Conservation (phyloP, 2,329 filamentous ascomycete species). For the Akanthomyces uredinophilus region DNA sequence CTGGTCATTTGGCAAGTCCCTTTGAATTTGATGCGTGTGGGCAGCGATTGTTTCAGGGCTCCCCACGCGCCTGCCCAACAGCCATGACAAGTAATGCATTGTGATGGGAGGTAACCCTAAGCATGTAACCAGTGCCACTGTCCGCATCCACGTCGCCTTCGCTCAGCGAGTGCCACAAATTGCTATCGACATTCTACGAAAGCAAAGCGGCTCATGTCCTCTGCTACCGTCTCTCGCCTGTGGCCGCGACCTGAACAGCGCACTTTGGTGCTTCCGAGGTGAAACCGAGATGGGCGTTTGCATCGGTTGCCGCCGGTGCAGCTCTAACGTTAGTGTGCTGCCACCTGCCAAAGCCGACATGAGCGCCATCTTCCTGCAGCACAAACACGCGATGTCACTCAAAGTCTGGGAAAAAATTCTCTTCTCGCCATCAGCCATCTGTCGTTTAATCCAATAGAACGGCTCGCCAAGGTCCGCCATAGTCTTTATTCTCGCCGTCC, state of each 20-base stretch:
- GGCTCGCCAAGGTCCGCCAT: not conserved
- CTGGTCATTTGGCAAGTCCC: not conserved
- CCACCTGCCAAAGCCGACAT: conserved; percentile 4
- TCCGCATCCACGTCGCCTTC: not conserved
- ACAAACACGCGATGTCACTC: conserved; percentile 6
- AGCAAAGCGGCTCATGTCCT: not conserved
- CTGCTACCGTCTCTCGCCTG: not conserved
- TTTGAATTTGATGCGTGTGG: not conserved
- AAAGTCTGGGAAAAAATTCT: not conserved
- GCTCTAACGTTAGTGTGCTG: not conserved
- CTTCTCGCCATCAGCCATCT: not conserved
- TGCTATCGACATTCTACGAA: not conserved
- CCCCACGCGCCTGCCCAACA: not conserved
- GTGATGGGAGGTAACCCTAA: no score
- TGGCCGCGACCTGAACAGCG: not conserved
- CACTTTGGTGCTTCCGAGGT: not conserved
- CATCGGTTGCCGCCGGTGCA: conserved; percentile 8
- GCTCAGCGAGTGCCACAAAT: not conserved
- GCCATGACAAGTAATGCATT: not conserved
- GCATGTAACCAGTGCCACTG: no score
- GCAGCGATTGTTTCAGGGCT: conserved; percentile 7
- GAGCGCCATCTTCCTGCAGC: not conserved
- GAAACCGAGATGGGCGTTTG: conserved; percentile 3
- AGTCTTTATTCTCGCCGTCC: not conserved
- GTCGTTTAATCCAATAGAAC: not conserved